phyloP scores from a whole-genome alignment of 306 rosid genomes.

The Quercus ilex region DNA sequence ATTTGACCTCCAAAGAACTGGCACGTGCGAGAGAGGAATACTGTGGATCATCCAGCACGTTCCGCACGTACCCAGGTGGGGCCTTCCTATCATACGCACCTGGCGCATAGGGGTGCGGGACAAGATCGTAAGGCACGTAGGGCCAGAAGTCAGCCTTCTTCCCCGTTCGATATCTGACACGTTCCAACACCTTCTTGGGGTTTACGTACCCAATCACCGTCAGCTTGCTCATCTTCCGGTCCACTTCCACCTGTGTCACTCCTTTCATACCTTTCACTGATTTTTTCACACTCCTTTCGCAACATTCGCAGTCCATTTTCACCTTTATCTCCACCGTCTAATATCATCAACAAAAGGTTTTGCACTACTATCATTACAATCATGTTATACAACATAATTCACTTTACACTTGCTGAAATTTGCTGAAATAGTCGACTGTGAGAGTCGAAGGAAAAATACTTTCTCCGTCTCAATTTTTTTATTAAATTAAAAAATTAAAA shows the following conservation, averaged over 20 bases:
- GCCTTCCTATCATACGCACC: conserved; percentile 49
- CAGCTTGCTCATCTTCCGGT: conserved; percentile 39
- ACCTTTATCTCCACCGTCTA: conserved; percentile 52
- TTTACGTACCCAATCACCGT: conserved; percentile 46
- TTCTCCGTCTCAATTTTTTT: too few relatives aligned
- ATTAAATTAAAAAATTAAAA: too few relatives aligned
- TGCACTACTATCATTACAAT: too few relatives aligned
- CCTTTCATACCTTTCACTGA: conserved; percentile 51
- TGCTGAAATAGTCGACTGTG: too few relatives aligned
- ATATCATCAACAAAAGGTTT: not conserved
- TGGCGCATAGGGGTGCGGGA: conserved; percentile 45
- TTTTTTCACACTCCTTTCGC: conserved; percentile 40
- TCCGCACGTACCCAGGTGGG: conserved; percentile 56
- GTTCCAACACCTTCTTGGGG: conserved; percentile 32
- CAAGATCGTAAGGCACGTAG: conserved; percentile 44
- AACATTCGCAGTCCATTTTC: conserved; percentile 54
- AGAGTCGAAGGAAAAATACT: too few relatives aligned
- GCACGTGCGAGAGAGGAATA: conserved; percentile 39
- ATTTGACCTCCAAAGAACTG: conserved; percentile 35
- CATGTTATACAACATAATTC: too few relatives aligned
- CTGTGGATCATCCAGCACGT: conserved; percentile 29
- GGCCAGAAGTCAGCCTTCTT: conserved; percentile 57
- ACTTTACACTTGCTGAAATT: too few relatives aligned
- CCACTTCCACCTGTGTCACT: conserved; percentile 39
- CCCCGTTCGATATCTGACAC: conserved; percentile 44